These are phyloP conservation scores for Melastoma candidum DNA, from an alignment of 441 rosid species.

Conservation along the genomic window DNA sequence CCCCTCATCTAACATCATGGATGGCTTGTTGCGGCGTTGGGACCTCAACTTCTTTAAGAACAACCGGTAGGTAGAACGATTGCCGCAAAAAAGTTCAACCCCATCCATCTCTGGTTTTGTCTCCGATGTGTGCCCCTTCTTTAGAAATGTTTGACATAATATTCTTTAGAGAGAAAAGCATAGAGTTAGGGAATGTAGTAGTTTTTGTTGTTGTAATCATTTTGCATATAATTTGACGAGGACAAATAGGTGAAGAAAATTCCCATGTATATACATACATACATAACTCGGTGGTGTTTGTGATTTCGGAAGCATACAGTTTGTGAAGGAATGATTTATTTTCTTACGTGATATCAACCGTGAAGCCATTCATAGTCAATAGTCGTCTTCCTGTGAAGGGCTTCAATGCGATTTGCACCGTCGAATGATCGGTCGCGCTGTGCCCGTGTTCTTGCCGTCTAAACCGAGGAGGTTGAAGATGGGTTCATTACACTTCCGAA, in stretches of 20 bases:
- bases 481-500: constrained; percentile 2
- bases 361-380: no score
- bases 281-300: not conserved
- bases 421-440: constrained; percentile 49
- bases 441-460: constrained; percentile 58
- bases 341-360: no score
- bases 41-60: constrained; percentile 64
- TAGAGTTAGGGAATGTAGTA: not conserved
- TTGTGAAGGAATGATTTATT: no score
- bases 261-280: not conserved
- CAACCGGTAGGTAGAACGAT: constrained; percentile 5
- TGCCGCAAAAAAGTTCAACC: no score
- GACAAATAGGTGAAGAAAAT: not conserved
- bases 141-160: no score
- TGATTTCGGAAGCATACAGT: no score
- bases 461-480: constrained; percentile 41
- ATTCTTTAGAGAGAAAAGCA: no score
- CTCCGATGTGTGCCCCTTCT: no score
- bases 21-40: constrained; percentile 85
- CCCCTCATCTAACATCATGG: constrained; percentile 54
- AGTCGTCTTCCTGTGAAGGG: no score
- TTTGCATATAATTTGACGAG: no score
- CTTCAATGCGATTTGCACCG: constrained; percentile 60
- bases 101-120: no score
- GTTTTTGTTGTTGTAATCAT: no score